A percentile compares a stretch with the other conserved stretches of the same genome.
Conservation (phyloP, 2,329 filamentous ascomycete genomes). For the Aspergillus eucalypticola region DNA sequence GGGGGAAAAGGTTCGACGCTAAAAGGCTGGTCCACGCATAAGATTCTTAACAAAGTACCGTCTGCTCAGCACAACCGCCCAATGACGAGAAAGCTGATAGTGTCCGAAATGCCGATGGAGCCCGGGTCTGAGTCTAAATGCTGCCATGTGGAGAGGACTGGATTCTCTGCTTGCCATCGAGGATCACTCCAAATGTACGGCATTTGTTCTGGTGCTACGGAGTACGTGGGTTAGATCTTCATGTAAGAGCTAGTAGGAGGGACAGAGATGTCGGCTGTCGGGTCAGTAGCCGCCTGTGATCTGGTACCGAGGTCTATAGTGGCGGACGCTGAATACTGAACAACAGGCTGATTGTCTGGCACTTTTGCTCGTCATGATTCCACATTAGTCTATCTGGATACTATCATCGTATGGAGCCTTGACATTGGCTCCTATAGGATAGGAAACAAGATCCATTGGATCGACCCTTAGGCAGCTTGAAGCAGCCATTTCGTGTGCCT, state of each 20-base stretch:
- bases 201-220: neutral
- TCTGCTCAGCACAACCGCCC: neutral
- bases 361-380: neutral
- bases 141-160: constrained; percentile 2
- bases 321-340: neutral
- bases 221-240: neutral
- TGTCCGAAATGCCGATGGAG: neutral
- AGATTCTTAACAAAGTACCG: constrained; percentile 2
- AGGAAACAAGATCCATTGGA: neutral
- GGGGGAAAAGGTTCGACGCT: constrained; percentile 1
- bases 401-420: neutral
- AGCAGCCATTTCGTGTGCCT: neutral
- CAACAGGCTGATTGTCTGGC: neutral
- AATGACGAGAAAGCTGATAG: constrained; percentile 1
- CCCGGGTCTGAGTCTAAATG: neutral
- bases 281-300: neutral
- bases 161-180: too few species aligned
- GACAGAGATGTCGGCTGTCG: neutral
- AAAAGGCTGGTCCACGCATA: neutral
- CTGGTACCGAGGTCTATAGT: neutral
- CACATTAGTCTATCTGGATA: neutral
- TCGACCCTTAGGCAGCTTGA: neutral
- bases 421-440: neutral
- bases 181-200: neutral
- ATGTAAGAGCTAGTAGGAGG: neutral